phyloP scores from a whole-genome alignment of 352 stramenopile species.

The Globisporangium ultimum region DNA sequence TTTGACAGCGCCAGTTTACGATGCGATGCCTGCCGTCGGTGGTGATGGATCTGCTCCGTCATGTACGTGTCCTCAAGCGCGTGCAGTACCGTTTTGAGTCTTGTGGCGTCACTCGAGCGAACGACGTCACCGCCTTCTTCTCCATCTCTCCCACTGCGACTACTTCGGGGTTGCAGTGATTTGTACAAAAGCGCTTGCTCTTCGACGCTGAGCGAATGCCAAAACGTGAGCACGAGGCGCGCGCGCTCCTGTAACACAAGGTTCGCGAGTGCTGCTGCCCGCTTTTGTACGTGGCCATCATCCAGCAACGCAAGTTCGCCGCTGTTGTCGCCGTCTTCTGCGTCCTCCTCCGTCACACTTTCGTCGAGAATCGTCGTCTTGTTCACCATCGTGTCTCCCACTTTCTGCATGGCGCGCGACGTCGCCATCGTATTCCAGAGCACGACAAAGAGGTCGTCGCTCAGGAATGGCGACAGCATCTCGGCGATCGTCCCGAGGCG shows the following conservation, averaged over 20 bases:
- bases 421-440: slow-evolving; percentile 64
- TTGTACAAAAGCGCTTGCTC: slow-evolving; percentile 41
- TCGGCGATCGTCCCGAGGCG: slow-evolving; percentile 33
- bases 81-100: slow-evolving; percentile 39
- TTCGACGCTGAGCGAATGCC: slow-evolving; percentile 48
- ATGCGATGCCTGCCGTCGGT: slow-evolving; percentile 23
- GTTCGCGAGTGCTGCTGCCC: slow-evolving; percentile 35
- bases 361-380: background rate
- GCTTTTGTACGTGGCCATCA: slow-evolving; percentile 26
- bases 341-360: background rate
- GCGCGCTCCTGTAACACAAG: slow-evolving; percentile 65
- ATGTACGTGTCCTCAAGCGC: slow-evolving; percentile 61
- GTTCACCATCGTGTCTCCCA: slow-evolving; percentile 14
- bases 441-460: slow-evolving; percentile 51
- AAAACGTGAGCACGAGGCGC: slow-evolving; percentile 42
- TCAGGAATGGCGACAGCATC: slow-evolving; percentile 44
- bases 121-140: background rate
- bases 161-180: slow-evolving; percentile 17
- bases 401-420: slow-evolving; percentile 9
- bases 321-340: background rate
- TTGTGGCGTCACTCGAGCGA: slow-evolving; percentile 6
- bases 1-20: slow-evolving; percentile 17
- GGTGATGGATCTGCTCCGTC: slow-evolving; percentile 54
- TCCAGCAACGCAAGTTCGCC: slow-evolving; percentile 8
- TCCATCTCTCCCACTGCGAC: background rate